A percentile compares a stretch with the other conserved stretches of the same genome.
Evolutionary conservation across 2,329 filamentous ascomycete genomes (phyloP).

Genomic region (Ceratocystis lukuohia): DNA sequence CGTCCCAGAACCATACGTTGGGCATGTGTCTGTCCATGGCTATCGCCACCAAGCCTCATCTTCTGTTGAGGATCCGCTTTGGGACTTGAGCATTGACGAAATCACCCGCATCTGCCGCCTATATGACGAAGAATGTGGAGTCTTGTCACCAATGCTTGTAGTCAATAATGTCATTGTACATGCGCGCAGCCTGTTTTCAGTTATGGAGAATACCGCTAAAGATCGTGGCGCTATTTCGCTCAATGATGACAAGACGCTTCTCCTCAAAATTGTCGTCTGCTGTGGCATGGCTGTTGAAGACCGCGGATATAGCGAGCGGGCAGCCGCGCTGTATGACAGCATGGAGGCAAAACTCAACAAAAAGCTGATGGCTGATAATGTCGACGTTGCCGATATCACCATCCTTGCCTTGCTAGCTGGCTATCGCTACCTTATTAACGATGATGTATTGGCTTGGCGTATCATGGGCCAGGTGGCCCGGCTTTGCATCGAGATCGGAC

Average conservation of each 20-base stretch:
- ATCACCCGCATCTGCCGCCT: conserved; percentile 64
- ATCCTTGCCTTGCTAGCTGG: conserved; percentile 41
- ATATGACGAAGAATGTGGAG: conserved; percentile 79
- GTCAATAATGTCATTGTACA: conserved; percentile 59
- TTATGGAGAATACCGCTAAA: conserved; percentile 43
- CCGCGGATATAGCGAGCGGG: conserved; percentile 63
- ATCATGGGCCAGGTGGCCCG: conserved; percentile 72
- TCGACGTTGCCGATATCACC: conserved; percentile 35
- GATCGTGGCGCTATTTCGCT: conserved; percentile 29
- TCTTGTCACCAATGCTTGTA: conserved; percentile 81
- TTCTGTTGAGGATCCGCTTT: conserved; percentile 55
- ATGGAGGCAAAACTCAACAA: conserved; percentile 60
- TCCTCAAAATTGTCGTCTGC: conserved; percentile 74
- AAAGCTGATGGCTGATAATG: conserved; percentile 43
- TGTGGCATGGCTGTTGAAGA: conserved; percentile 65
- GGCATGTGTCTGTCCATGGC: neutral
- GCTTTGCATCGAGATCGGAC: conserved; percentile 65
- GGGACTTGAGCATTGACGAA: conserved; percentile 64
- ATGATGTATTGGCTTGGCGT: conserved; percentile 76
- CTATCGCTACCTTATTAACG: conserved; percentile 74
- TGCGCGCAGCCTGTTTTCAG: conserved; percentile 54
- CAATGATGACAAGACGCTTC: conserved; percentile 43
- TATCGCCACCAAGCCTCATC: conserved; percentile 13
- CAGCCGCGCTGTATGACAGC: conserved; percentile 59
- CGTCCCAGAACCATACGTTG: conserved; percentile 5